These are phyloP conservation scores for Toxicodendron radicans DNA, from an alignment of 345 rosid species.

Conservation along the genomic window DNA sequence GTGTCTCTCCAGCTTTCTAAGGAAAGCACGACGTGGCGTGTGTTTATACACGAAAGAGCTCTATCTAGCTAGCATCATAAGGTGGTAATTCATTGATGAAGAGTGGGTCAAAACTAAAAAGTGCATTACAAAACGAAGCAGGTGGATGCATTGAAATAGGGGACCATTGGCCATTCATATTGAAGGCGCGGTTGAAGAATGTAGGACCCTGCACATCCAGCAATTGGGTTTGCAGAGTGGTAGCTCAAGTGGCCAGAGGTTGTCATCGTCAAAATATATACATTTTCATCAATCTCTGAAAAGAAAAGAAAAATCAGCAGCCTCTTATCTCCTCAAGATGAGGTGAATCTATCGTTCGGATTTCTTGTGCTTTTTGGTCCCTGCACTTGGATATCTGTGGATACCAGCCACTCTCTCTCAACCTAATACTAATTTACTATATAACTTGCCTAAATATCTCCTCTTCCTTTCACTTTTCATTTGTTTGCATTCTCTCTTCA, in stretches of 20 bases:
- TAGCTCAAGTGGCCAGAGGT: slow-evolving; percentile 18
- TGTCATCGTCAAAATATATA: slow-evolving; percentile 25
- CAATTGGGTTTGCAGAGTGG: neutral
- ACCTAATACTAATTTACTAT: slow-evolving; percentile 13
- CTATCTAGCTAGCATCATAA: neutral
- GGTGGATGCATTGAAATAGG: no score
- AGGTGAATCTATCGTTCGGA: slow-evolving; percentile 67
- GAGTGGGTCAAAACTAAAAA: neutral
- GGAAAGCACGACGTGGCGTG: neutral
- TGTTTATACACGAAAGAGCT: neutral
- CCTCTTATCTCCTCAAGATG: slow-evolving; percentile 56
- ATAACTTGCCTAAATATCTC: slow-evolving; percentile 24
- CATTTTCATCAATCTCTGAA: slow-evolving; percentile 4
- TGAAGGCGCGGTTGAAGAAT: neutral
- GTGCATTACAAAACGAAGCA: neutral
- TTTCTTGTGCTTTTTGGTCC: slow-evolving; percentile 73
- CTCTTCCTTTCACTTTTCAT: slow-evolving; percentile 18
- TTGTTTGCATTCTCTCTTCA: slow-evolving; percentile 27
- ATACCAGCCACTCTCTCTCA: no score
- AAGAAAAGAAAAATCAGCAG: neutral
- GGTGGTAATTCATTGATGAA: neutral
- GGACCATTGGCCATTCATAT: slow-evolving; percentile 10
- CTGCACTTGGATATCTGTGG: slow-evolving; percentile 70
- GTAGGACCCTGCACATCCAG: slow-evolving; percentile 5
- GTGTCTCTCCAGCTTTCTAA: neutral